Conservation (phyloP, 306 rosid species). For the Cucumis sativus region DNA sequence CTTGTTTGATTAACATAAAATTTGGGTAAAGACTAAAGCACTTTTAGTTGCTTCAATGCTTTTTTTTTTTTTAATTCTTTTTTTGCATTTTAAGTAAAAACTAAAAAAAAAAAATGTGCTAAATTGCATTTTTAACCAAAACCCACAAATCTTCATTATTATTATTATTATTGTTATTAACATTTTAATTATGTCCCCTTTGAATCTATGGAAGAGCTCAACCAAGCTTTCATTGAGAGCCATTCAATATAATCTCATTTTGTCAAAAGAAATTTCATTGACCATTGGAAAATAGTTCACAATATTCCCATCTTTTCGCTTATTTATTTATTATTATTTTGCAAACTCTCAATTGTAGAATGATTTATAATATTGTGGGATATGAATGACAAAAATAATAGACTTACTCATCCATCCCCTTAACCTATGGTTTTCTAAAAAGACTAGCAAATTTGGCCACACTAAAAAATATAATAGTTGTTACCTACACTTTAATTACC, state of each 20-base stretch:
- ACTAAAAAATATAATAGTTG: no score
- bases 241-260: neutral
- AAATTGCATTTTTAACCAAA: neutral
- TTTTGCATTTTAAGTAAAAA: neutral
- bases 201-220: neutral
- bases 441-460: no score
- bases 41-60: no score
- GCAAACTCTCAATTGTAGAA: neutral
- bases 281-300: neutral
- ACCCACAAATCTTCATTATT: neutral
- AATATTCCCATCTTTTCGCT: neutral
- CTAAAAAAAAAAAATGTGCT: neutral
- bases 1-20: neutral
- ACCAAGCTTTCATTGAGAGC: neutral
- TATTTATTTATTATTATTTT: no score
- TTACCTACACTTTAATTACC: no score
- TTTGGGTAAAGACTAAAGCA: neutral
- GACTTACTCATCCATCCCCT: no score
- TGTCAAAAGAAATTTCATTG: neutral
- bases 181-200: neutral
- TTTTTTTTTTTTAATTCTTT: no score
- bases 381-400: no score
- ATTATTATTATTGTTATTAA: neutral
- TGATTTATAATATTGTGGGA: neutral
- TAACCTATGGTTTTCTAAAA: no score